Evolutionary conservation across 306 rosid genomes (phyloP).

Genomic region (Acacia confusa): DNA sequence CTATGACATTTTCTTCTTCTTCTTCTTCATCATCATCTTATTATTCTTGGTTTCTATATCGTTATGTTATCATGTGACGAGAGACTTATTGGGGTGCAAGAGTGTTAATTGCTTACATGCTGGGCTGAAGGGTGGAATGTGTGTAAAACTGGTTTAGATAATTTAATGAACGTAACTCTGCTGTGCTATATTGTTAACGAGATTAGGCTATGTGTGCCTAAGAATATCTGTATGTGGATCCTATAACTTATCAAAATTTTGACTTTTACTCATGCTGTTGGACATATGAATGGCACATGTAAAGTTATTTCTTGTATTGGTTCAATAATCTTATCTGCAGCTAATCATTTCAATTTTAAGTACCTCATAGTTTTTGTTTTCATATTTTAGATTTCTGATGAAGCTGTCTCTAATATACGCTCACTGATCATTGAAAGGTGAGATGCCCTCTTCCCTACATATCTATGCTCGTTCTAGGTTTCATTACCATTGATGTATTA

Average conservation of each 20-base stretch:
- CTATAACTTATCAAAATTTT: constrained; percentile 14
- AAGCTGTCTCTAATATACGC: constrained; percentile 74
- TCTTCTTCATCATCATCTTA: not conserved
- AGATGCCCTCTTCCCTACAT: constrained; percentile 25
- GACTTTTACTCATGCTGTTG: not conserved
- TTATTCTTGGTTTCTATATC: not conserved
- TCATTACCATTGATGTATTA: constrained; percentile 15
- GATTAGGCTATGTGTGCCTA: not conserved
- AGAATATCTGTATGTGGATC: not conserved
- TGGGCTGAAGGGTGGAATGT: constrained; percentile 3
- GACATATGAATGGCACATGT: constrained; percentile 19
- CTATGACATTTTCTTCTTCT: not conserved
- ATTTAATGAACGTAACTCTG: not conserved
- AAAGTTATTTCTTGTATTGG: constrained; percentile 11
- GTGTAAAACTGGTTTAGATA: not conserved
- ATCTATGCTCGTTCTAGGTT: constrained; percentile 20
- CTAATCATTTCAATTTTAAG: constrained; percentile 28
- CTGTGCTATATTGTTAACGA: not conserved
- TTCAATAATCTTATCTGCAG: constrained; percentile 22
- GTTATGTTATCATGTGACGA: not conserved
- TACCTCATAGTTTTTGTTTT: constrained; percentile 19
- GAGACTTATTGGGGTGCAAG: not conserved
- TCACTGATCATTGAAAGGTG: constrained; percentile 75
- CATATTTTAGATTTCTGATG: constrained; percentile 75
- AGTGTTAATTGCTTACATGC: not conserved